Conservation (phyloP, 768 basidiomycete species). For the Tylopilus sp. region DNA sequence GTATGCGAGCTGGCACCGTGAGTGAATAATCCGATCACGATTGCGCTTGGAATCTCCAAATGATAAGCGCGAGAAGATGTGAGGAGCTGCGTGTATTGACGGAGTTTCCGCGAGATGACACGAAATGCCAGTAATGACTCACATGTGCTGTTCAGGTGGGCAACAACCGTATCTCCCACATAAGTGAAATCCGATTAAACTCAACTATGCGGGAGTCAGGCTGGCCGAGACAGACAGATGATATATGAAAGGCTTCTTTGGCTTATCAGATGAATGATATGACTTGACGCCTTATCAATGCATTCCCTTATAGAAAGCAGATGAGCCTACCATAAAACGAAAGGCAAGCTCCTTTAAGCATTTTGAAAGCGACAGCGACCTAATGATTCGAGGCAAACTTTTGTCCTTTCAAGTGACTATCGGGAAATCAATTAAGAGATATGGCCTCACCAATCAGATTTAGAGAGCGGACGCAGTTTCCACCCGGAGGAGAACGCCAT, state of each 20-base stretch:
- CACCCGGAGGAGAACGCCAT: background rate
- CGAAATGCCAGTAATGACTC: constrained; percentile 5
- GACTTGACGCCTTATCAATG: constrained; percentile 20
- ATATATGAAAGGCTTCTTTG: constrained; percentile 14
- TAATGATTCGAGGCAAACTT: constrained; percentile 1
- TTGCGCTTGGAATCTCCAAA: background rate
- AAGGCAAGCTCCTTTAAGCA: constrained; percentile 1
- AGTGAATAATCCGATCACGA: background rate
- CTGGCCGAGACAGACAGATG: background rate
- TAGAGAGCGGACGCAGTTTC: background rate
- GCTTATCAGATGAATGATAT: constrained; percentile 9
- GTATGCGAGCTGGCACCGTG: constrained; percentile 15
- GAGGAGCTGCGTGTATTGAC: background rate
- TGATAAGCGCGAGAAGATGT: constrained; percentile 1
- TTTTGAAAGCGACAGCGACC: constrained; percentile 3
- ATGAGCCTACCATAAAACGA: background rate
- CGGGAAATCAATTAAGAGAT: background rate
- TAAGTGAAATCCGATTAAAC: constrained; percentile 4
- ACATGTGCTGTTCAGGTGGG: constrained; percentile 1
- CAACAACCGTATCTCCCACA: constrained; percentile 9
- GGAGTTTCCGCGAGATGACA: background rate
- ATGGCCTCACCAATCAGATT: constrained; percentile 4
- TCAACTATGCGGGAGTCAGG: constrained; percentile 12
- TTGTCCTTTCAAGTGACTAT: constrained; percentile 8
- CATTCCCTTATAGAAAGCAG: background rate